A percentile compares a stretch with the other conserved stretches of the same genome.
phyloP scores from a whole-genome alignment of 805 yeast species.

The Tetrapisispora namnaoensis region DNA sequence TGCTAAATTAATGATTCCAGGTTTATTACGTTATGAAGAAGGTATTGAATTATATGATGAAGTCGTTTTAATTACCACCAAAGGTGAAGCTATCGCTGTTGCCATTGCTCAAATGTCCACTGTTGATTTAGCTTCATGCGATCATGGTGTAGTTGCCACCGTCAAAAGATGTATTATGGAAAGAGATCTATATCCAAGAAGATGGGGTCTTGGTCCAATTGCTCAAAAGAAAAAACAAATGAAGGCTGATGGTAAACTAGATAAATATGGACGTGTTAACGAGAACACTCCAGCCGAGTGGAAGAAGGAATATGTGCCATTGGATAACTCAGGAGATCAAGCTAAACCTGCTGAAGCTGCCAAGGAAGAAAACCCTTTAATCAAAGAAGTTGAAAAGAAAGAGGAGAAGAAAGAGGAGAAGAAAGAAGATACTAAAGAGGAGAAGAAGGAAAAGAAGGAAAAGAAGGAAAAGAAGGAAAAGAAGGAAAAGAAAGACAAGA shows the following conservation, averaged over 20 bases:
- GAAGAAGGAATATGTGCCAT: conserved; percentile 74
- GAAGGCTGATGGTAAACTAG: conserved; percentile 94
- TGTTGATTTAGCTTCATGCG: conserved; percentile 91
- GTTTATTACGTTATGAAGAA: conserved; percentile 92
- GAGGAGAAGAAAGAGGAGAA: background rate
- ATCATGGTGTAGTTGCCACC: conserved; percentile 97
- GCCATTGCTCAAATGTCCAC: conserved; percentile 99
- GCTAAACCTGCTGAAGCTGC: conserved; percentile 26
- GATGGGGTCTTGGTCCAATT: conserved; percentile 99
- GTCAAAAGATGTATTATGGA: conserved; percentile 99
- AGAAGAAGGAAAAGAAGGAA: conserved; percentile 2
- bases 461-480: conserved; percentile 5
- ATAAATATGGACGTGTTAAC: conserved; percentile 86
- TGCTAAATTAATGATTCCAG: conserved; percentile 98
- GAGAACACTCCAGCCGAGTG: conserved; percentile 91
- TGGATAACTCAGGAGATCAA: conserved; percentile 46
- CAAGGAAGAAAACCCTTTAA: conserved; percentile 16
- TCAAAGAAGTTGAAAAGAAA: conserved; percentile 3
- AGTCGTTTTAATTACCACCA: conserved; percentile 95
- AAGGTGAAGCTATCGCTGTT: conserved; percentile 98
- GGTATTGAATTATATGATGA: conserved; percentile 96
- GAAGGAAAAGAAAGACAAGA: conserved; percentile 4
- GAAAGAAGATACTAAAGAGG: background rate
- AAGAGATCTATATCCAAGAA: conserved; percentile 97
- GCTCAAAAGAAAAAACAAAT: conserved; percentile 98